A percentile compares a stretch with the other conserved stretches of the same genome.
Evolutionary conservation across 768 basidiomycete species (phyloP).

Genomic region (Leucosporidium scottii): DNA sequence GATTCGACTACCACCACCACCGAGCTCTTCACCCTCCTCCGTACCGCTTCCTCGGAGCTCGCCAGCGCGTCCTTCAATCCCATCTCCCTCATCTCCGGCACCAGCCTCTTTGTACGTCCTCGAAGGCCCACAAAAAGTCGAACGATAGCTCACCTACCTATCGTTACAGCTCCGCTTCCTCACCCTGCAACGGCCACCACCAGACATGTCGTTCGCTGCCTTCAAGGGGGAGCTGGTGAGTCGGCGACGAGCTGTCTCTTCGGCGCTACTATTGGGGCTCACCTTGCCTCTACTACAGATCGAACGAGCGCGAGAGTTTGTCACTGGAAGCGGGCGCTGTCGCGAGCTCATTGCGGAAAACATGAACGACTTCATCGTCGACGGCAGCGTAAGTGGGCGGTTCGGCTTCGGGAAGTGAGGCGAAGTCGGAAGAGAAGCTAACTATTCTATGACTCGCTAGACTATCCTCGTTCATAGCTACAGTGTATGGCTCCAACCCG

Average conservation of each 20-base stretch:
- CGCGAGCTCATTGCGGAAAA: constrained; percentile 81
- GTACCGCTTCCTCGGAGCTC: constrained; percentile 62
- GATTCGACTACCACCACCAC: constrained; percentile 77
- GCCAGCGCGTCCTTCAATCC: constrained; percentile 62
- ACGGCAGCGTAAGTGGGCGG: constrained; percentile 59
- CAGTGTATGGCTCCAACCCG: constrained; percentile 46
- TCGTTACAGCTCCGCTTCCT: constrained; percentile 60
- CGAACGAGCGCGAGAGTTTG: constrained; percentile 23
- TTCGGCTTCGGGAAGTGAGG: background rate
- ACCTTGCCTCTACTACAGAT: no score
- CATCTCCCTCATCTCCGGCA: constrained; percentile 79
- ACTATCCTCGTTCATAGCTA: constrained; percentile 96
- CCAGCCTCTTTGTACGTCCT: constrained; percentile 59
- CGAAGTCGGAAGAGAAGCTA: background rate
- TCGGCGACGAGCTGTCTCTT: constrained; percentile 8
- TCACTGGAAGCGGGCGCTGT: constrained; percentile 65
- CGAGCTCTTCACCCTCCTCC: constrained; percentile 77
- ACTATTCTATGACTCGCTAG: constrained; percentile 15
- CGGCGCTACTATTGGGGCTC: no score
- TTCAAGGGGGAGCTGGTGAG: constrained; percentile 35
- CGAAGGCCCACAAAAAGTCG: no score
- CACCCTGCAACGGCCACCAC: constrained; percentile 44
- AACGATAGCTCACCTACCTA: no score
- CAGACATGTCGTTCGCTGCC: constrained; percentile 61
- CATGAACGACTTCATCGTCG: constrained; percentile 86